phyloP scores from a whole-genome alignment of 371 early-diverging fungal species.

The Apophysomyces trapeziformis region DNA sequence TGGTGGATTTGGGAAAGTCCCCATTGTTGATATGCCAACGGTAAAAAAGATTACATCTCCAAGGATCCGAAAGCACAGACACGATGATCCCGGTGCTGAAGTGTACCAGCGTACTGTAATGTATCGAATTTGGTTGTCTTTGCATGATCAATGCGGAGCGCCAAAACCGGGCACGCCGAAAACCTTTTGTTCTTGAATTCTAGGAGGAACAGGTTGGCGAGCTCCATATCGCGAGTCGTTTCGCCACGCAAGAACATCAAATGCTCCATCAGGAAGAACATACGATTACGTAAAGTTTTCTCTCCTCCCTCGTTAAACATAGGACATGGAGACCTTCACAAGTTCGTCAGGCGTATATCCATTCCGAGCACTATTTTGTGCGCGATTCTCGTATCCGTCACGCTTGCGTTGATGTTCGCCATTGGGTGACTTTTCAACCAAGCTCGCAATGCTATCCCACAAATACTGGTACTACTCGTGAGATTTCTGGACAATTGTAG shows the following conservation, averaged over 20 bases:
- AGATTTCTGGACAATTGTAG: no score
- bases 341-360: no score
- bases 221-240: not conserved
- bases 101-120: no score
- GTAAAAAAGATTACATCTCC: no score
- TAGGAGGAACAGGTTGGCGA: not conserved
- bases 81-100: no score
- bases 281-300: not conserved
- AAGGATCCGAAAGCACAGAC: no score
- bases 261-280: not conserved
- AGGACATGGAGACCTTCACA: no score
- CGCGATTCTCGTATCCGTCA: not conserved
- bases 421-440: not conserved
- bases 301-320: not conserved
- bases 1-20: not conserved
- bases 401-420: not conserved
- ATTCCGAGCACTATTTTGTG: no score
- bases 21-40: not conserved
- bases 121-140: no score
- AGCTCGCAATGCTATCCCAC: not conserved
- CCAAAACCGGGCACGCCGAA: not conserved
- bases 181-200: not conserved
- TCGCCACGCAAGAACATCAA: not conserved
- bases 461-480: no score
- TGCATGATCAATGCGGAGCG: not conserved